These are phyloP conservation scores for Pittosporum tobira DNA, from an alignment of 129 eudicot species.

Conservation along the genomic window DNA sequence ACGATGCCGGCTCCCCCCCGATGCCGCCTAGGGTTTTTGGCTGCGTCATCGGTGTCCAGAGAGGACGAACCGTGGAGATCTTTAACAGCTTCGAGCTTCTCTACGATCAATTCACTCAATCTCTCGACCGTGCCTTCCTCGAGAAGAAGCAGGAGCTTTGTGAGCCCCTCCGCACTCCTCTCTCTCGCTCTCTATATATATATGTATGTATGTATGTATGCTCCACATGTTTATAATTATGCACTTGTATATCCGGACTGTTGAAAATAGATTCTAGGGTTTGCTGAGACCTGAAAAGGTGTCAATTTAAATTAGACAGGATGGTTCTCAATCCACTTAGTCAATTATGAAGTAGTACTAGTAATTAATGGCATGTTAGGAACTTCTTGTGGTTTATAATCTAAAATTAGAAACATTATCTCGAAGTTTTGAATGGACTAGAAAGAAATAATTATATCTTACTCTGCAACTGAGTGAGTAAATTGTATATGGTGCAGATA, in stretches of 20 bases:
- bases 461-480: too few relatives aligned
- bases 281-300: too few relatives aligned
- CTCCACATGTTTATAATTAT: too few relatives aligned
- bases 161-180: constrained; percentile 35
- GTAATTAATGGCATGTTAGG: too few relatives aligned
- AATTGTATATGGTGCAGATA: constrained; percentile 36
- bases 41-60: constrained; percentile 85
- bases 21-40: constrained; percentile 65
- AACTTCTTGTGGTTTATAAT: too few relatives aligned
- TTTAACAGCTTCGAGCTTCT: constrained; percentile 91
- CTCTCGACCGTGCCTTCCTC: constrained; percentile 82
- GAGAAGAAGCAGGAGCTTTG: constrained; percentile 95
- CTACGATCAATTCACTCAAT: constrained; percentile 45
- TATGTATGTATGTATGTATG: not conserved
- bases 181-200: not conserved
- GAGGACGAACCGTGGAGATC: constrained; percentile 93
- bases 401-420: too few relatives aligned
- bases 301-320: too few relatives aligned
- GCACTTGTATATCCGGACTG: not conserved
- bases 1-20: constrained; percentile 32
- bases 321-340: too few relatives aligned
- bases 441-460: too few relatives aligned
- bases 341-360: too few relatives aligned
- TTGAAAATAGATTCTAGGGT: constrained; percentile 1
- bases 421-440: too few relatives aligned